phyloP scores from a whole-genome alignment of 2,329 filamentous ascomycete species.

The Thielaviopsis ethacetica region DNA sequence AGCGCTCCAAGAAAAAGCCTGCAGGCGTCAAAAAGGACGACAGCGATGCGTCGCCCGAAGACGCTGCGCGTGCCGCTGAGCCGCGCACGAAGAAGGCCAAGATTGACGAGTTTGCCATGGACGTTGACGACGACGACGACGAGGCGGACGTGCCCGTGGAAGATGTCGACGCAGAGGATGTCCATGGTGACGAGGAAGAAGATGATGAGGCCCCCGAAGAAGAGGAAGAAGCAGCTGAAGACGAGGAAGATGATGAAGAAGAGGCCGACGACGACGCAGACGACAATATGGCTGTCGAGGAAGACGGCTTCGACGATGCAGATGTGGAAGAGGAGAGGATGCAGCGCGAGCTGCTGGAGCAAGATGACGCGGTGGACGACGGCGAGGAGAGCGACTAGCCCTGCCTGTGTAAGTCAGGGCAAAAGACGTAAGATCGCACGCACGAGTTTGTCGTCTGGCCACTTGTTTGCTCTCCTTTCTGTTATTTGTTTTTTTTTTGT shows the following conservation, averaged over 20 bases:
- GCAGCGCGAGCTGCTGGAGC: constrained; percentile 36
- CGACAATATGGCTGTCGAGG: constrained; percentile 24
- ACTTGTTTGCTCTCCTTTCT: too few species aligned
- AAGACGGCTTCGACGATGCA: constrained; percentile 27
- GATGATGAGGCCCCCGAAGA: constrained; percentile 20
- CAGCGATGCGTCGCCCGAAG: constrained; percentile 16
- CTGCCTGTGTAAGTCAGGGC: not conserved
- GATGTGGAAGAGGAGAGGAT: constrained; percentile 36
- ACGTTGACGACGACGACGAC: constrained; percentile 21
- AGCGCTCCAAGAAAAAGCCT: constrained; percentile 53
- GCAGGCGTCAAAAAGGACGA: constrained; percentile 51
- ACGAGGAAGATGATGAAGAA: constrained; percentile 31
- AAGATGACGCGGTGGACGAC: constrained; percentile 43
- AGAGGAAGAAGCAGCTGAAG: constrained; percentile 24
- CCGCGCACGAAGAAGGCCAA: constrained; percentile 27
- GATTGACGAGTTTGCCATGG: constrained; percentile 24
- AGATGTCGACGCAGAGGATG: constrained; percentile 27
- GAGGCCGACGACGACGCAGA: constrained; percentile 26
- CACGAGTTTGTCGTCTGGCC: too few species aligned
- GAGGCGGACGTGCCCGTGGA: constrained; percentile 21
- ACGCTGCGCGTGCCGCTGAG: constrained; percentile 21
- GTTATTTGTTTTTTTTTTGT: not conserved
- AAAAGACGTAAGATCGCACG: not conserved
- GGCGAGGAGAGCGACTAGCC: constrained; percentile 41
- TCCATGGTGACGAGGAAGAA: constrained; percentile 33